These are phyloP conservation scores for Dentipellis sp. DNA, from an alignment of 768 basidiomycete species.

Conservation along the genomic window DNA sequence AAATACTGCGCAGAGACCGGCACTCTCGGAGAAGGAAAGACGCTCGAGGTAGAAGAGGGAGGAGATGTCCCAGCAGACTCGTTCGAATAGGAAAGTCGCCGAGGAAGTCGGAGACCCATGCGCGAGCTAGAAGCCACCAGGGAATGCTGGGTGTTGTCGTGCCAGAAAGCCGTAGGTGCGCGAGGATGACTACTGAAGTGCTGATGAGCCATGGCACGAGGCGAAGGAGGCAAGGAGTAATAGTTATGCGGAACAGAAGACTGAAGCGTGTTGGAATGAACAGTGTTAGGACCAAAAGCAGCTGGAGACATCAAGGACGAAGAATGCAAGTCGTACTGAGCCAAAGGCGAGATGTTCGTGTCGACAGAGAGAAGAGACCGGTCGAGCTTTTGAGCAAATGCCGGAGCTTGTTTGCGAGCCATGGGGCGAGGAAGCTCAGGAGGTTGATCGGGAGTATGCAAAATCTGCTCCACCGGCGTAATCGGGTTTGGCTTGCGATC, in stretches of 20 bases:
- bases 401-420: neutral
- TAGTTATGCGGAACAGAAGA: neutral
- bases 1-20: neutral
- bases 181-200: neutral
- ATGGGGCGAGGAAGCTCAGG: slow-evolving; percentile 16
- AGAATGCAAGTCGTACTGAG: neutral
- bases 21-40: neutral
- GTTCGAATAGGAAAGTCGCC: slow-evolving; percentile 11
- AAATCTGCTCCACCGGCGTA: slow-evolving; percentile 21
- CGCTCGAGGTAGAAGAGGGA: neutral
- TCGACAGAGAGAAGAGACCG: neutral
- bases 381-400: neutral
- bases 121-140: neutral
- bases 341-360: slow-evolving; percentile 3
- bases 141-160: neutral
- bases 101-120: slow-evolving; percentile 4
- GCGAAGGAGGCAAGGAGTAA: neutral
- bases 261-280: neutral
- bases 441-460: slow-evolving; percentile 20
- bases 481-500: slow-evolving; percentile 8
- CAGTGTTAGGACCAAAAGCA: neutral
- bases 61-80: neutral
- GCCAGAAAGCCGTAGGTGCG: neutral
- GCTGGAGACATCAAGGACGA: neutral
- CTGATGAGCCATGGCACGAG: neutral